Evolutionary conservation across 1,139 yeast species (phyloP).

Genomic region (Saccharomycopsis crataegensis): DNA sequence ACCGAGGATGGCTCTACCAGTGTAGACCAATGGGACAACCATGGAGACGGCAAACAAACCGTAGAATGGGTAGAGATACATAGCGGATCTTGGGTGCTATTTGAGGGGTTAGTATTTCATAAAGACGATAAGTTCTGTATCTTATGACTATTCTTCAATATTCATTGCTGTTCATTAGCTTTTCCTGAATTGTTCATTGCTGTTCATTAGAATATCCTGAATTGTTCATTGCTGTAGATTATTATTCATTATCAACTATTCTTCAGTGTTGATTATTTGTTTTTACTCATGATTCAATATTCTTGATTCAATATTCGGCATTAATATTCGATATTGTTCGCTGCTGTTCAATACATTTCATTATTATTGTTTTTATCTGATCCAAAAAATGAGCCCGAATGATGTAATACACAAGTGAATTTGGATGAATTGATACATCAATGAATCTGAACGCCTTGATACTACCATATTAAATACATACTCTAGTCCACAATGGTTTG

Average conservation of each 20-base stretch:
- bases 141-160: not conserved
- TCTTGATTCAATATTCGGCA: too few species aligned
- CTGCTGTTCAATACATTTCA: too few species aligned
- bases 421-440: not conserved
- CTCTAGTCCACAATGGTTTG: conserved; percentile 70
- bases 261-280: too few species aligned
- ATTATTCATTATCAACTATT: too few species aligned
- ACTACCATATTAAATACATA: conserved; percentile 4
- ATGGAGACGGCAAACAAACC: conserved; percentile 74
- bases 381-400: too few species aligned
- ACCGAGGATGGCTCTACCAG: conserved; percentile 73
- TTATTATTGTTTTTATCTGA: too few species aligned
- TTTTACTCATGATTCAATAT: too few species aligned
- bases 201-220: too few species aligned
- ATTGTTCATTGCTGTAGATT: too few species aligned
- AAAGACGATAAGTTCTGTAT: not conserved
- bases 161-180: too few species aligned
- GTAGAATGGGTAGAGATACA: conserved; percentile 81
- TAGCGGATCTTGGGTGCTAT: conserved; percentile 63
- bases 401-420: not conserved
- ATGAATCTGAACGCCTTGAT: not conserved
- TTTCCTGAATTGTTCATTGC: too few species aligned
- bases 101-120: conserved; percentile 25
- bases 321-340: too few species aligned
- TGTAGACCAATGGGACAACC: conserved; percentile 62